Base-by-base conservation (phyloP, 2,329 filamentous ascomycete species). In the Trichophyton benhamiae region DNA sequence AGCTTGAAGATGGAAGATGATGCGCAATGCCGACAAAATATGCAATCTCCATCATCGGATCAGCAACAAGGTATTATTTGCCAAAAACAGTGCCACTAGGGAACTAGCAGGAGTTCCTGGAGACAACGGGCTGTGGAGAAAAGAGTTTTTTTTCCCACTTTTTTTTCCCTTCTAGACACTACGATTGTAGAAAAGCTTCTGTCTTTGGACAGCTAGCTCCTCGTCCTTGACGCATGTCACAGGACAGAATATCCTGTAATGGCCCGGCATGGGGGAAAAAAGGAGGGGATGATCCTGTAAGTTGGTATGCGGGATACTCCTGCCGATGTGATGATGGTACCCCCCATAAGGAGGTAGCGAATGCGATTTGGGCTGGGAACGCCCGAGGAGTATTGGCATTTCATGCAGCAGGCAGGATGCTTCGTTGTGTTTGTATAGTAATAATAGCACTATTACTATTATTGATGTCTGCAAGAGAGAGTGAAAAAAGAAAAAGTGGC, bases 91-190 rank as follows among this genome's bases (percentile, higher is more conserved):
- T 17, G 22, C 20, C 42, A 22, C 25, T 52, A 25, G 11, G 48
- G 13, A 30, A 52, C 46, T 25, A 25, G 22, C 46, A 44, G 41
- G 46, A 52, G 20, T 53, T 30, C 49, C 22, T 53, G n/a, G 44
- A 48, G 44, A n/a, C 49, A 53, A 30, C 49, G 25, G 33, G 25
- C 49, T 53, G 49, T 53, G 49, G 49, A 53, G 49, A 53, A 53
- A 53, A 53, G 25, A 53, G 49, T 53, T 53, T 33, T 25, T 13
- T 38, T 33, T 33, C 5, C 11, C 33, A 9, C 11, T 38, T 38
- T 38, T 13, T 38, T 38, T 38, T 9, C 8, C 33, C 33, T 9
- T 9, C 33, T 38, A 30, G 27, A 13, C 33, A 27, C 22, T 13
- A 7, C n/a, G 22, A 53, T 5, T 7, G 49, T 53, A 53, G 22